These are phyloP conservation scores for Penicillium freii DNA, from an alignment of 2,329 filamentous ascomycete species.

Conservation along the genomic window DNA sequence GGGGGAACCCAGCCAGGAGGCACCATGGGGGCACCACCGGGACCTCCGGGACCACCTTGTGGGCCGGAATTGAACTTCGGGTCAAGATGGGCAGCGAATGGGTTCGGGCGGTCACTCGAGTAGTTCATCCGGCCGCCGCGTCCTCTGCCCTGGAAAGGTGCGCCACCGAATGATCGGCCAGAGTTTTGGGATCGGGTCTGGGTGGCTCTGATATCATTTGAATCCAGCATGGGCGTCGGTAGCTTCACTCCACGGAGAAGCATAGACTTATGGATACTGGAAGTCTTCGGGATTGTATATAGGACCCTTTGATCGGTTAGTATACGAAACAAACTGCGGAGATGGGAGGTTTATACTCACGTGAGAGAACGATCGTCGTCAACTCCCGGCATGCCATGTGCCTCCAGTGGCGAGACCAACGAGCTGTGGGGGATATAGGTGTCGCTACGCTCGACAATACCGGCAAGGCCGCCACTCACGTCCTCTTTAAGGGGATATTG, in stretches of 20 bases:
- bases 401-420: conserved; percentile 73
- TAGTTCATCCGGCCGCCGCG: conserved; percentile 57
- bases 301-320: conserved; percentile 62
- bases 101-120: conserved; percentile 44
- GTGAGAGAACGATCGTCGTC: conserved; percentile 84
- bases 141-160: conserved; percentile 54
- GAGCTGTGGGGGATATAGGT: conserved; percentile 80
- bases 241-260: conserved; percentile 79
- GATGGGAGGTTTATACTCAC: conserved; percentile 50
- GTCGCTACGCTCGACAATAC: conserved; percentile 76
- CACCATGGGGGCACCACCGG: conserved; percentile 31
- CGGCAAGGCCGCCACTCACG: conserved; percentile 73
- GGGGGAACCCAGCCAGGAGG: conserved; percentile 39
- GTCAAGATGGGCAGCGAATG: conserved; percentile 49
- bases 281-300: conserved; percentile 75
- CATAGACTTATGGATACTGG: conserved; percentile 86
- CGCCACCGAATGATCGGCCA: conserved; percentile 70
- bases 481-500: conserved; percentile 72
- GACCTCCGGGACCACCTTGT: conserved; percentile 30
- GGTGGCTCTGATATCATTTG: conserved; percentile 71
- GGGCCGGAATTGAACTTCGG: conserved; percentile 42
- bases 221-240: conserved; percentile 68
- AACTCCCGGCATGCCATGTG: conserved; percentile 69
- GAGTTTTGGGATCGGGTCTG: conserved; percentile 63
- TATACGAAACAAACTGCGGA: background rate